Base-by-base conservation (phyloP, 2,329 filamentous ascomycete genomes). In the Chrysosporium keratinophilum region DNA sequence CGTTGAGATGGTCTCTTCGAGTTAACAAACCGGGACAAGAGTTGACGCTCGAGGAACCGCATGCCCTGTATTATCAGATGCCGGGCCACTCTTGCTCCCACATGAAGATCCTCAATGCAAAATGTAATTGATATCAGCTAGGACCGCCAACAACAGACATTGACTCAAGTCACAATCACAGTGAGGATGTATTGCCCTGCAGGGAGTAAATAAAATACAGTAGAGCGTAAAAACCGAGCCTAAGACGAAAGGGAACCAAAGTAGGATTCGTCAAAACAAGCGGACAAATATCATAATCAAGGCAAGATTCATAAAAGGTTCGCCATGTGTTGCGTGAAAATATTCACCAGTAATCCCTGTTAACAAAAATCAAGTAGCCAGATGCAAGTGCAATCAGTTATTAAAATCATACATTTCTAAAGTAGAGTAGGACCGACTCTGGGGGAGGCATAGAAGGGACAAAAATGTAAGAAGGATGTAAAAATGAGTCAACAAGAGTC, bases 391-490 rank as follows among this genome's bases (percentile, higher is more conserved):
- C 5, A 40, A 39, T 14, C 17, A n/a, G 28, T 46, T 10, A 48
- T 49, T 31, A 49, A 49, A 40, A 40, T 40, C 19, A 40, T 40
- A 49, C 46, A 49, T 15, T 49, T 15, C 33, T 39, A 49, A 40
- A 14, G 31, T 14, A n/a, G 14, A 23, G n/a, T 10, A 31, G 35
- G 35, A 9, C 35, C 35, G n/a, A 37, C n/a, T 37, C 11, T 2
- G 3, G n/a, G 3, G 35, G 3, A 12, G 35, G 11, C 4, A n/a
- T 3, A 12, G 11, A 37, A 12, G 35, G 35, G 11, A 9, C 10
- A 12, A 37, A n/a, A 37, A 37, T n/a, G 35, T 37, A 37, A 37
- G 35, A 37, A 37, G 35, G 11, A 37, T 2, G 23, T 28, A 37
- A 37, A 37, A 37, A 34, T 5, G 33, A 12, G 2, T 37, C 35